A percentile compares a stretch with the other conserved stretches of the same genome.
Conservation (phyloP, 148 eudicot species). For the Vaccinium darrowii region DNA sequence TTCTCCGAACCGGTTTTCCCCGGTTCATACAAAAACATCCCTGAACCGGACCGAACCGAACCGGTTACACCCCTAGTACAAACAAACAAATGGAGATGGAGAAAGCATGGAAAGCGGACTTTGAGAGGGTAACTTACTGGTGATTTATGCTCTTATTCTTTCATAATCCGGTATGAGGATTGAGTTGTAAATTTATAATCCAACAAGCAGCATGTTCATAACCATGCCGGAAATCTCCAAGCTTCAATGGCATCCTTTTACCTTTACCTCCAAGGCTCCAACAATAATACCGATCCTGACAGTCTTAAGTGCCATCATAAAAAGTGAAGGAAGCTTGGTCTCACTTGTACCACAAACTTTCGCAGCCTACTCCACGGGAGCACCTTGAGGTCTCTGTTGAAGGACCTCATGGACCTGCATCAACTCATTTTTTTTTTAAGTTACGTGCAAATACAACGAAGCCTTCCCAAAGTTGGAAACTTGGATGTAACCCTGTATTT, state of each 20-base stretch:
- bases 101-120: background rate
- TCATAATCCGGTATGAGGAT: slow-evolving; percentile 22
- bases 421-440: slow-evolving; percentile 33
- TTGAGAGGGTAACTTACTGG: background rate
- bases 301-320: slow-evolving; percentile 55
- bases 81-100: background rate
- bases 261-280: slow-evolving; percentile 43
- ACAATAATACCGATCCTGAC: slow-evolving; percentile 48
- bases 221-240: slow-evolving; percentile 57
- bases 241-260: slow-evolving; percentile 87
- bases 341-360: slow-evolving; percentile 37
- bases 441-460: background rate
- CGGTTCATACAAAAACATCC: no score
- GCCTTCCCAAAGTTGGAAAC: background rate
- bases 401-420: slow-evolving; percentile 76
- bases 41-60: no score
- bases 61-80: no score
- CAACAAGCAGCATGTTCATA: slow-evolving; percentile 61
- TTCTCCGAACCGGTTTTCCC: no score
- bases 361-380: slow-evolving; percentile 29
- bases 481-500: background rate
- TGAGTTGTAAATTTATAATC: slow-evolving; percentile 36
- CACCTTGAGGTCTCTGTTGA: slow-evolving; percentile 61
- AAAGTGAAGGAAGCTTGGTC: slow-evolving; percentile 76
- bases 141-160: background rate